Evolutionary conservation across 2,329 filamentous ascomycete species (phyloP).

Genomic region (Colletotrichum chrysophilum): DNA sequence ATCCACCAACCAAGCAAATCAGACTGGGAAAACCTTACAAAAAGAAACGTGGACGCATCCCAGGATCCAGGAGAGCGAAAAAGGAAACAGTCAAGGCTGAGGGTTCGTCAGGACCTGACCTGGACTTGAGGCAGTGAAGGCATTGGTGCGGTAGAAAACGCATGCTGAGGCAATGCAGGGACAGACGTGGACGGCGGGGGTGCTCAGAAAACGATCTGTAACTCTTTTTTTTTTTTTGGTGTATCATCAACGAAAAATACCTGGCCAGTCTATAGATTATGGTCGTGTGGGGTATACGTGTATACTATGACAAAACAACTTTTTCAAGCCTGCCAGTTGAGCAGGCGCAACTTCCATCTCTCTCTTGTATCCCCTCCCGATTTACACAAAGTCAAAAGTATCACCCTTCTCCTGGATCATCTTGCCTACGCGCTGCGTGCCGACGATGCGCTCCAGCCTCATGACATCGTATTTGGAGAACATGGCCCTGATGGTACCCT

Average conservation of each 20-base stretch:
- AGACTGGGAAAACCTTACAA: too few species aligned
- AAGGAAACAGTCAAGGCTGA: background rate
- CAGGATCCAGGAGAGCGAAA: background rate
- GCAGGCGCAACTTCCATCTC: background rate
- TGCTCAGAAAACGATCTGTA: background rate
- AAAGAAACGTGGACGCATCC: too few species aligned
- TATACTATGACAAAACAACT: conserved; percentile 16
- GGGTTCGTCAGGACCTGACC: background rate
- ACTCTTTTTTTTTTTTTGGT: background rate
- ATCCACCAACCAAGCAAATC: too few species aligned
- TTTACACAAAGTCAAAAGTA: conserved; percentile 92
- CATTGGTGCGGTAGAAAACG: background rate
- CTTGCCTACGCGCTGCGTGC: conserved; percentile 77
- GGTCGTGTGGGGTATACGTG: conserved; percentile 22
- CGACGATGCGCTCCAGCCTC: conserved; percentile 87
- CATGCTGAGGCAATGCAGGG: background rate
- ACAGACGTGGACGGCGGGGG: background rate
- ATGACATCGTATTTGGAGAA: conserved; percentile 92
- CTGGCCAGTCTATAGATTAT: conserved; percentile 20
- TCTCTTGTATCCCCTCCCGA: conserved; percentile 4
- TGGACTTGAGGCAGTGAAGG: background rate
- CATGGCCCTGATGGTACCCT: conserved; percentile 65
- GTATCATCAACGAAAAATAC: conserved; percentile 14
- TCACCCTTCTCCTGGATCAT: conserved; percentile 87
- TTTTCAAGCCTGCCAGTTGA: conserved; percentile 6